Evolutionary conservation across 1,139 yeast genomes (phyloP).

Genomic region (Suhomyces panamericanus): DNA sequence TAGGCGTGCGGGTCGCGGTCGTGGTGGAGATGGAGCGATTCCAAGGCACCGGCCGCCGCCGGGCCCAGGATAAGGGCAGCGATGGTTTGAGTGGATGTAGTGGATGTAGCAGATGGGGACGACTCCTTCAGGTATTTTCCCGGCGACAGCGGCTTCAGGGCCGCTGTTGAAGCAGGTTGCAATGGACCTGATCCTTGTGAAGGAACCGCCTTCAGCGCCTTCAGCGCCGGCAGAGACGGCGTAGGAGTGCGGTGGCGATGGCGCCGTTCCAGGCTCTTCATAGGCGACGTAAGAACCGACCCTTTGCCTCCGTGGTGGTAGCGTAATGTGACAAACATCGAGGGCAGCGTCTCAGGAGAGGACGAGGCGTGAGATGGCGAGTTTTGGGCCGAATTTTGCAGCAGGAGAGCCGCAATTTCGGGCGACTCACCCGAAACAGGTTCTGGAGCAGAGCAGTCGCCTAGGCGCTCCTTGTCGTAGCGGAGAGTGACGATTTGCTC

Average conservation of each 20-base stretch:
- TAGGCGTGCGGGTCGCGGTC: conserved; percentile 12
- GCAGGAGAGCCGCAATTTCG: neutral
- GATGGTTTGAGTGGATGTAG: neutral
- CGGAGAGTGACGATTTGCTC: conserved; percentile 7
- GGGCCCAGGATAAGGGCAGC: neutral
- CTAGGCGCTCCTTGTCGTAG: conserved; percentile 9
- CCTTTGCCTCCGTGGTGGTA: conserved; percentile 1
- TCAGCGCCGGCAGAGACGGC: conserved; percentile 6
- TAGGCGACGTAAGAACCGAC: conserved; percentile 6
- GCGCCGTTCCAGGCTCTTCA: conserved; percentile 10
- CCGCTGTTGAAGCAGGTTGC: neutral
- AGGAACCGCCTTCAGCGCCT: too few species aligned
- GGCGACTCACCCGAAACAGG: neutral
- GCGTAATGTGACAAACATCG: conserved; percentile 10
- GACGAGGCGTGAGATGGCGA: neutral
- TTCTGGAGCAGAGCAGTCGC: neutral
- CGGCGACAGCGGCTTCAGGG: neutral
- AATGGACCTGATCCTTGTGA: neutral
- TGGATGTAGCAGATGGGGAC: neutral
- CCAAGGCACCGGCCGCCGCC: conserved; percentile 11
- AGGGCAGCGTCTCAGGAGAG: conserved; percentile 2
- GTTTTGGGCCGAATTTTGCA: neutral
- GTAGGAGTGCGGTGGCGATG: conserved; percentile 10
- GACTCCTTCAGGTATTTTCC: neutral
- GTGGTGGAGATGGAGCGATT: conserved; percentile 11